Conservation (phyloP, 2,329 filamentous ascomycete genomes). For the Neurospora sp. region DNA sequence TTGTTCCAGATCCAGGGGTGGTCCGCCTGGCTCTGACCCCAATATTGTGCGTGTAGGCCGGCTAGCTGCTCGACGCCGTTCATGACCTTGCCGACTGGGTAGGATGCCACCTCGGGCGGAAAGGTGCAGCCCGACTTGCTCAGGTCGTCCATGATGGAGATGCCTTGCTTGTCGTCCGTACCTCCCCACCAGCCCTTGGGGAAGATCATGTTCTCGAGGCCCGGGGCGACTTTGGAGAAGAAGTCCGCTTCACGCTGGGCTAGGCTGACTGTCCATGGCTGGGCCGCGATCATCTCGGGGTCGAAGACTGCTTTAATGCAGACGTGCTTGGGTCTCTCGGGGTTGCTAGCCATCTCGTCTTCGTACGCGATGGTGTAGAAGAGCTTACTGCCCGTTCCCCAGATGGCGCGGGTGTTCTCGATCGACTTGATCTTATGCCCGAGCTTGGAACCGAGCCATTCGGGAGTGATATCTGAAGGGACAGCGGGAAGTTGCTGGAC, state of each 20-base stretch:
- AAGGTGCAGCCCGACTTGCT: conserved; percentile 24
- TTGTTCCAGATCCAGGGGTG: conserved; percentile 27
- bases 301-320: conserved; percentile 31
- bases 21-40: conserved; percentile 22
- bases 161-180: conserved; percentile 25
- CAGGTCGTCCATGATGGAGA: conserved; percentile 29
- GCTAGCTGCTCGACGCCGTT: conserved; percentile 30
- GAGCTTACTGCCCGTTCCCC: conserved; percentile 21
- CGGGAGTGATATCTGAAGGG: conserved; percentile 17
- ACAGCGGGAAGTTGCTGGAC: conserved; percentile 15
- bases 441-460: conserved; percentile 20
- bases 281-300: conserved; percentile 22
- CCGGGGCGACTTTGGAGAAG: conserved; percentile 25
- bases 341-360: conserved; percentile 7
- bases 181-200: conserved; percentile 28
- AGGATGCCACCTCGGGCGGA: conserved; percentile 22
- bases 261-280: conserved; percentile 22
- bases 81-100: conserved; percentile 23
- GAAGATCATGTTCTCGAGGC: conserved; percentile 21
- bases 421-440: conserved; percentile 19
- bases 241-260: conserved; percentile 28
- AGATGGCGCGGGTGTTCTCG: conserved; percentile 15
- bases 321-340: conserved; percentile 15
- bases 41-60: conserved; percentile 29
- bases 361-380: conserved; percentile 22